Evolutionary conservation across 768 basidiomycete genomes (phyloP), one percentile per base, ranked within the genome.

Genomic region (Rubroboletus pulcherrimus): DNA sequence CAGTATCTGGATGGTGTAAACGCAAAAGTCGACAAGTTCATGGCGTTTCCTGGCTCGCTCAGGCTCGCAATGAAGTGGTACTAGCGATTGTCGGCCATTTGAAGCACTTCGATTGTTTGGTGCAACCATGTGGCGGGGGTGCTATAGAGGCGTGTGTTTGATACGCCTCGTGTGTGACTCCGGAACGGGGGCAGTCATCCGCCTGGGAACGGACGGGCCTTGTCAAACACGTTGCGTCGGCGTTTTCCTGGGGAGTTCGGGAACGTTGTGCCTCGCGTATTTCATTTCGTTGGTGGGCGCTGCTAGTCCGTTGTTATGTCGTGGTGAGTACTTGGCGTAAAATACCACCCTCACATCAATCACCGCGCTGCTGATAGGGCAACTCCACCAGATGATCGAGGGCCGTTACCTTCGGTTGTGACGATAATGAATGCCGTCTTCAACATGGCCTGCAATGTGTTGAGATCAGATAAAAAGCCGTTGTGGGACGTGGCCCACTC

Each of bases 21-120:
- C 21, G 57, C 63, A 43, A 69, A 55, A 26, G 67, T 67, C 38
- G 71, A 61, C 55, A 62, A 50, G 67, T 67, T 69, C 70, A 71
- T 71, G 21, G 66, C 60, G 46, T 45, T 37, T 42, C 50, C 48
- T 53, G 41, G 61, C n/a, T 55, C 4, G 64, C 59, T 59, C 59
- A 57, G 59, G 65, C 63, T 62, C 57, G 55, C 58, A 49, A 57
- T 53, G 42, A 48, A 54, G 57, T 54, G 35, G 57, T 42, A 39
- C 35, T 38, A 49, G 29, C 48, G 53, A 60, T 55, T 58, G 58
- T 53, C 56, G 53, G 63, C 47, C 62, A 64, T 65, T 65, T 71
- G 67, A 69, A 51, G 48, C 45, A 55, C 56, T 59, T 62, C 41
- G 57, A 19, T 55, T 63, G 50, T 60, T 66, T 66, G 65, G 61